Evolutionary conservation across 257 asterid species (phyloP).

Genomic region (Plectranthus barbatus): DNA sequence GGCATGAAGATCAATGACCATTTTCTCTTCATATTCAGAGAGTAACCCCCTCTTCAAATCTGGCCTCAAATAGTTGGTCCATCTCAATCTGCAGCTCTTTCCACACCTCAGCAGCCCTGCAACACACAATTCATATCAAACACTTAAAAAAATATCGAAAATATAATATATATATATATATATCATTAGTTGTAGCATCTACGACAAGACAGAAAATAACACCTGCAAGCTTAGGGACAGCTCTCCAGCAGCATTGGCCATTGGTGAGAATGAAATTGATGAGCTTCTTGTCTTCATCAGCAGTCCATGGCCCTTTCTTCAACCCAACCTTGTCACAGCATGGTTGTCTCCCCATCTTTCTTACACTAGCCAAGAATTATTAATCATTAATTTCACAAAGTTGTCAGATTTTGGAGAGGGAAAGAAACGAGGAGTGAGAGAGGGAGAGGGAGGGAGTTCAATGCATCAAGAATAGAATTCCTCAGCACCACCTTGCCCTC

Average conservation of each 20-base stretch:
- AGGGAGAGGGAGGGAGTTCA: neutral
- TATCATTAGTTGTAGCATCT: no score
- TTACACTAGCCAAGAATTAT: neutral
- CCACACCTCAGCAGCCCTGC: conserved; percentile 79
- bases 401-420: neutral
- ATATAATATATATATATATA: no score
- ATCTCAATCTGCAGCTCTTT: conserved; percentile 81
- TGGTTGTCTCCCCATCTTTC: conserved; percentile 78
- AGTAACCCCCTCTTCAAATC: conserved; percentile 77
- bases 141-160: no score
- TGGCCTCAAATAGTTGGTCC: conserved; percentile 85
- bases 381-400: neutral
- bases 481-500: neutral
- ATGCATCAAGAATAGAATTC: neutral
- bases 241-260: conserved; percentile 93
- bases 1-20: conserved; percentile 88
- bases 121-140: neutral
- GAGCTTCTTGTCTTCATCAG: conserved; percentile 77
- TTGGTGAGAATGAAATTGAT: conserved; percentile 57
- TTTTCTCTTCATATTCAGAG: conserved; percentile 71
- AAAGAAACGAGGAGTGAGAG: neutral
- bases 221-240: conserved; percentile 90
- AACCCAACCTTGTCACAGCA: conserved; percentile 87
- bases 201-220: no score
- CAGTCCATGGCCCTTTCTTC: conserved; percentile 89